Percentiles rank a stretch among this genome's conserved stretches.
Evolutionary conservation across 192 early-diverging fungal genomes (phyloP).

Genomic region (Dissophora ornata): DNA sequence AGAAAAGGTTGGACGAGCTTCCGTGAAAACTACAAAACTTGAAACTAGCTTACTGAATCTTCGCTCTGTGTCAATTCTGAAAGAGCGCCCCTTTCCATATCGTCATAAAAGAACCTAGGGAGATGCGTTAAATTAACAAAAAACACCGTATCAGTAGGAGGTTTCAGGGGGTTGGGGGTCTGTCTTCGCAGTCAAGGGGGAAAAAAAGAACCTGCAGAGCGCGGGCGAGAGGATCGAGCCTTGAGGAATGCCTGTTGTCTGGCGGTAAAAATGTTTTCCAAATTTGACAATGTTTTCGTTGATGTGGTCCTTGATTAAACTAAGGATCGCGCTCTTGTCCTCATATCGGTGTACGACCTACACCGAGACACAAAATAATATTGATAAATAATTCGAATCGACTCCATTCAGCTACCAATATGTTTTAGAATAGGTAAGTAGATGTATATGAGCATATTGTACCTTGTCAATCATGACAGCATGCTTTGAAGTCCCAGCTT

Average conservation of each 20-base stretch:
- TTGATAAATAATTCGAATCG: neutral
- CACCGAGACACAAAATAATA: neutral
- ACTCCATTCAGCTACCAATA: no score
- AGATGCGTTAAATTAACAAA: no score
- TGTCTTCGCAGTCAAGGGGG: neutral
- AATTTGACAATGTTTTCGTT: conserved; percentile 74
- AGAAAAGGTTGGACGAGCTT: no score
- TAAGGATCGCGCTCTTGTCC: conserved; percentile 57
- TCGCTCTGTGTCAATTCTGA: conserved; percentile 51
- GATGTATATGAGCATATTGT: neutral
- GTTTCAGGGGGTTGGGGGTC: no score
- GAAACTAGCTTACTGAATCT: conserved; percentile 54
- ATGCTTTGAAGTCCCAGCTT: conserved; percentile 64
- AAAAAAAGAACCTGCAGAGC: conserved; percentile 77
- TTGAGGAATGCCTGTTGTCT: conserved; percentile 88
- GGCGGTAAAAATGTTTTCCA: conserved; percentile 70
- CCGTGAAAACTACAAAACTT: no score
- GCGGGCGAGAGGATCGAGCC: conserved; percentile 88
- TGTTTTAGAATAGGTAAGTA: neutral
- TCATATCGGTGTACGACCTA: conserved; percentile 69
- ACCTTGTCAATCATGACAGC: conserved; percentile 77
- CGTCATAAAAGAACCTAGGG: conserved; percentile 78
- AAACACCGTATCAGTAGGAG: no score
- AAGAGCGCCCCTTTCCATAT: conserved; percentile 73
- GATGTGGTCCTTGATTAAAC: conserved; percentile 72